Evolutionary conservation across 2,329 filamentous ascomycete genomes (phyloP).

Genomic region (Exophiala phaeomuriformis): DNA sequence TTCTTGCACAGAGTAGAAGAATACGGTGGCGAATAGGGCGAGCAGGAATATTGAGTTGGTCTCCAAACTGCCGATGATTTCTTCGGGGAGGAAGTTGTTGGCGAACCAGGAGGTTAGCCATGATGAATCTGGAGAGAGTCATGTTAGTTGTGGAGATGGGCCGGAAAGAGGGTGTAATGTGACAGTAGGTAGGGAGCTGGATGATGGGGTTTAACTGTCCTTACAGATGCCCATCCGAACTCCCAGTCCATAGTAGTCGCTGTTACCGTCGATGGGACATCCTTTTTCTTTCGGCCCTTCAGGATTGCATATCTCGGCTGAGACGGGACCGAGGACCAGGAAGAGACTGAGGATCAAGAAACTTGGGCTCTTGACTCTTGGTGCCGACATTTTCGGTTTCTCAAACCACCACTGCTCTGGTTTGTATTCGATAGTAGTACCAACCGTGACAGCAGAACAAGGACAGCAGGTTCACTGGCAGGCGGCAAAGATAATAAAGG

Average conservation of each 20-base stretch:
- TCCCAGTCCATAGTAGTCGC: constrained; percentile 24
- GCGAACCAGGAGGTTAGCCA: constrained; percentile 24
- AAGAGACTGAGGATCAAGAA: not conserved
- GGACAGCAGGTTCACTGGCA: no score
- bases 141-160: no score
- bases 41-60: constrained; percentile 22
- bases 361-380: no score
- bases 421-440: not conserved
- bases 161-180: no score
- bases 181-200: no score
- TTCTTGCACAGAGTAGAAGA: constrained; percentile 7
- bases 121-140: constrained; percentile 5
- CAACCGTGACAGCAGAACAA: no score
- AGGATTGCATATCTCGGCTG: not conserved
- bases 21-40: constrained; percentile 11
- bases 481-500: no score
- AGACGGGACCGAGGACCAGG: not conserved
- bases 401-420: not conserved
- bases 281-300: constrained; percentile 2
- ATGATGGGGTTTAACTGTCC: not conserved
- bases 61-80: constrained; percentile 17
- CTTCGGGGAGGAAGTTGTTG: constrained; percentile 19
- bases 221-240: constrained; percentile 24
- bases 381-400: no score
- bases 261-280: constrained; percentile 4